Percentiles rank a stretch among this genome's conserved stretches.
Conservation (phyloP, 23 red algal species). For the Agarophyton chilense region DNA sequence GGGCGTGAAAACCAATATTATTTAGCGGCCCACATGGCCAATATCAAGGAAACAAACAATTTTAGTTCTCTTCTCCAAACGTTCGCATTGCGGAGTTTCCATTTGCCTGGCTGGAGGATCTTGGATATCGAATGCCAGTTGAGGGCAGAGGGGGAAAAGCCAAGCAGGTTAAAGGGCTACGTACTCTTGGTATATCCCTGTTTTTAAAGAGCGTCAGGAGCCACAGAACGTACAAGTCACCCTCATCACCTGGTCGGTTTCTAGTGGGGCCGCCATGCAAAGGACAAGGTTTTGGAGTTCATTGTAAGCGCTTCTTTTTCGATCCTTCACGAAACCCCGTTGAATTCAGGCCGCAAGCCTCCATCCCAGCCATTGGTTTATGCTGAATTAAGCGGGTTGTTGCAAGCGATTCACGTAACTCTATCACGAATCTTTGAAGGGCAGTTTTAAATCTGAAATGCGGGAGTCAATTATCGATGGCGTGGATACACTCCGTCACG, state of each 20-base stretch:
- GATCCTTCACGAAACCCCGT: neutral
- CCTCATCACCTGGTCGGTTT: neutral
- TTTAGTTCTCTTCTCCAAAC: too few species aligned
- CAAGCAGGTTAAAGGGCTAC: too few species aligned
- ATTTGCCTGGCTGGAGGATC: too few species aligned
- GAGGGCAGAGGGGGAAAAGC: too few species aligned
- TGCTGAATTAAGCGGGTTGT: neutral
- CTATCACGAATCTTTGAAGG: neutral
- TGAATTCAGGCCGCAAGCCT: neutral
- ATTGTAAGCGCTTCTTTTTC: neutral
- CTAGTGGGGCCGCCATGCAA: neutral
- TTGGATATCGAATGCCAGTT: too few species aligned
- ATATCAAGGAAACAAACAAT: too few species aligned
- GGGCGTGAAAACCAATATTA: too few species aligned
- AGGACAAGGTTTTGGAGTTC: neutral
- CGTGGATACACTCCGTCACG: neutral
- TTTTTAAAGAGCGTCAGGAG: too few species aligned
- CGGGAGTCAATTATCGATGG: neutral
- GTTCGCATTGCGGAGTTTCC: too few species aligned
- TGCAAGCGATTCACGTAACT: neutral
- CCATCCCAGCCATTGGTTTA: neutral
- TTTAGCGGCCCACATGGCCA: too few species aligned
- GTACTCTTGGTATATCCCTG: too few species aligned
- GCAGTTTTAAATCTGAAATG: neutral
- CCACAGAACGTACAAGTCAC: neutral